Evolutionary conservation across 129 eudicot species (phyloP).

Genomic region (Helianthus tuberosus): DNA sequence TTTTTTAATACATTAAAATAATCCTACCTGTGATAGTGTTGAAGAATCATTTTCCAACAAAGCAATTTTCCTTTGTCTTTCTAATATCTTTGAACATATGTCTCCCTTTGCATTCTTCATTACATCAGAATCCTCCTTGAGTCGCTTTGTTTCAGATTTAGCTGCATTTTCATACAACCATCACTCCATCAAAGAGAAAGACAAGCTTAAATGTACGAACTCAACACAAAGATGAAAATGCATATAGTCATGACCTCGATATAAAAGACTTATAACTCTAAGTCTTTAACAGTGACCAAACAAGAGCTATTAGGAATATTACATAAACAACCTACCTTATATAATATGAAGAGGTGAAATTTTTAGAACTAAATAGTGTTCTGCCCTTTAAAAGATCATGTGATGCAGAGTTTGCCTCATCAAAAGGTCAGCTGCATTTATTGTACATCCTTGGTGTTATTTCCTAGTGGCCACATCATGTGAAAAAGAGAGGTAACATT

Average conservation of each 20-base stretch:
- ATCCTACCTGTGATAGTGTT: constrained; percentile 64
- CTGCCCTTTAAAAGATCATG: constrained; percentile 18
- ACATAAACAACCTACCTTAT: neutral
- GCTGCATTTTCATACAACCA: constrained; percentile 47
- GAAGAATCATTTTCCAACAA: constrained; percentile 68
- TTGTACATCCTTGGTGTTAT: neutral
- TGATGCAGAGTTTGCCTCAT: constrained; percentile 7
- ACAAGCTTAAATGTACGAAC: constrained; percentile 7
- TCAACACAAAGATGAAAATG: neutral
- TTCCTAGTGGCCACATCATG: neutral
- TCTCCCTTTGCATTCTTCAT: constrained; percentile 64
- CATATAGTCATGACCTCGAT: constrained; percentile 1
- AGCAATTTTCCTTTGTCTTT: constrained; percentile 59
- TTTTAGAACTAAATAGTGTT: neutral
- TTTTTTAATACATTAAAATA: too few relatives aligned
- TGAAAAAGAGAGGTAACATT: too few relatives aligned
- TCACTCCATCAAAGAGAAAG: constrained; percentile 5
- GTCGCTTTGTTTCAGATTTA: constrained; percentile 52
- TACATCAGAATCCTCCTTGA: constrained; percentile 58
- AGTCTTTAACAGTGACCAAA: constrained; percentile 31
- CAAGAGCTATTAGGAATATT: constrained; percentile 4
- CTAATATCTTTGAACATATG: constrained; percentile 65
- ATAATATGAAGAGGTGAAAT: neutral
- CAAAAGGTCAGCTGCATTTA: neutral
- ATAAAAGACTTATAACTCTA: constrained; percentile 18